phyloP scores from a whole-genome alignment of 2,329 filamentous ascomycete genomes.

The Xylaria sp. region DNA sequence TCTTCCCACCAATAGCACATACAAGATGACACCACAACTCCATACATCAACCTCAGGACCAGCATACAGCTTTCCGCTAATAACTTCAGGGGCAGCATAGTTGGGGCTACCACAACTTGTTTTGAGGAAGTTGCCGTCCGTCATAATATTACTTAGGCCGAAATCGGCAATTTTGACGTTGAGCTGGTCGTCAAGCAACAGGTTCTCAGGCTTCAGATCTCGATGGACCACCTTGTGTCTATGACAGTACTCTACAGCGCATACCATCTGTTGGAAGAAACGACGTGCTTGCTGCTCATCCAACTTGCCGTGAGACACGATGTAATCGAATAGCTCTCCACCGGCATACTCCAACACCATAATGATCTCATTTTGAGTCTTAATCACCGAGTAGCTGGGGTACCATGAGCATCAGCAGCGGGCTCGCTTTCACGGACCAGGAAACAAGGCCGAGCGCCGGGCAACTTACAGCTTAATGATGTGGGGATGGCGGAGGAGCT shows the following conservation, averaged over 20 bases:
- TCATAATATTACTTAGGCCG: constrained; percentile 99
- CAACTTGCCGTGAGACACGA: constrained; percentile 93
- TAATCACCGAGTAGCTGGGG: constrained; percentile 90
- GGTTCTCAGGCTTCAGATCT: constrained; percentile 96
- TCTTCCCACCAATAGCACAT: constrained; percentile 81
- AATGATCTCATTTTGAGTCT: constrained; percentile 92
- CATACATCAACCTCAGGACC: constrained; percentile 98
- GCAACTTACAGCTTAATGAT: constrained; percentile 92
- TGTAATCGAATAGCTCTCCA: constrained; percentile 96
- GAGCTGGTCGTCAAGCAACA: constrained; percentile 91
- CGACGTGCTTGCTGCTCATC: constrained; percentile 91
- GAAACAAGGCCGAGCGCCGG: background rate
- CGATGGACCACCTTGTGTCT: constrained; percentile 98
- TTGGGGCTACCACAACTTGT: constrained; percentile 98
- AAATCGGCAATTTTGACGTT: constrained; percentile 99
- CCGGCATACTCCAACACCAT: constrained; percentile 99
- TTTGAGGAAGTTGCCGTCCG: constrained; percentile 98
- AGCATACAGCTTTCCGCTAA: constrained; percentile 96
- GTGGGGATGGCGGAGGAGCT: constrained; percentile 93
- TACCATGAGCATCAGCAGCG: constrained; percentile 41
- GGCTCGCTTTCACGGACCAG: background rate
- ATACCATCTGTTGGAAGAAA: constrained; percentile 99
- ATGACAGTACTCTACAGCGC: constrained; percentile 98
- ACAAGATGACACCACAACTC: constrained; percentile 94
- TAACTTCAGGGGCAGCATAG: constrained; percentile 97